Conservation (phyloP, 768 basidiomycete genomes). For the Rhizopogon vinicolor region DNA sequence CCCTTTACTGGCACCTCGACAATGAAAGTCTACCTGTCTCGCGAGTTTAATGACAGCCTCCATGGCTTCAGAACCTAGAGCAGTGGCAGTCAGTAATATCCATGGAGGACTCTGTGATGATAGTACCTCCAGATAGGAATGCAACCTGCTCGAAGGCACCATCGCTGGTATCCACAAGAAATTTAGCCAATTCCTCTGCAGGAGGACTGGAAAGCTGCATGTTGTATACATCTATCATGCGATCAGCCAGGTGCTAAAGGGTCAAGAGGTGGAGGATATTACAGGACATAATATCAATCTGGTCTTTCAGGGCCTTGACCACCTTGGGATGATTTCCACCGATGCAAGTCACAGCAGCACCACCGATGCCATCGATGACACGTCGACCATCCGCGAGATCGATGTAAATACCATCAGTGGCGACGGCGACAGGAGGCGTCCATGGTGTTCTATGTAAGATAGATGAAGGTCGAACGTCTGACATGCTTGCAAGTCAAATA, state of each 20-base stretch:
- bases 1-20: background rate
- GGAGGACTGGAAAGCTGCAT: conserved; percentile 80
- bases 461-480: conserved; percentile 15
- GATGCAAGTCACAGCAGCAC: conserved; percentile 79
- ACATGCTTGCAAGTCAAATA: background rate
- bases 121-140: conserved; percentile 70
- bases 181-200: conserved; percentile 72
- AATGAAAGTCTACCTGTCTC: conserved; percentile 50
- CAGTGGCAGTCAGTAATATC: background rate
- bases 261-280: conserved; percentile 18
- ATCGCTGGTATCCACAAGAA: conserved; percentile 58
- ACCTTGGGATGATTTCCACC: conserved; percentile 74
- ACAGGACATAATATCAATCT: conserved; percentile 77
- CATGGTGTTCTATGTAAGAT: conserved; percentile 73
- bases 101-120: background rate
- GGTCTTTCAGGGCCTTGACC: conserved; percentile 70
- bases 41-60: conserved; percentile 81
- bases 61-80: conserved; percentile 82
- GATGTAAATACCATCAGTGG: conserved; percentile 67
- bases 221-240: conserved; percentile 72
- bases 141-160: conserved; percentile 71
- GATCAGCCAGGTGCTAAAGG: background rate
- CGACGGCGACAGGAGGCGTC: conserved; percentile 64
- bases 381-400: conserved; percentile 64
- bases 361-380: conserved; percentile 78